Conservation (phyloP, 176 grass and related monocot genomes). For the Phoenix dactylifera region DNA sequence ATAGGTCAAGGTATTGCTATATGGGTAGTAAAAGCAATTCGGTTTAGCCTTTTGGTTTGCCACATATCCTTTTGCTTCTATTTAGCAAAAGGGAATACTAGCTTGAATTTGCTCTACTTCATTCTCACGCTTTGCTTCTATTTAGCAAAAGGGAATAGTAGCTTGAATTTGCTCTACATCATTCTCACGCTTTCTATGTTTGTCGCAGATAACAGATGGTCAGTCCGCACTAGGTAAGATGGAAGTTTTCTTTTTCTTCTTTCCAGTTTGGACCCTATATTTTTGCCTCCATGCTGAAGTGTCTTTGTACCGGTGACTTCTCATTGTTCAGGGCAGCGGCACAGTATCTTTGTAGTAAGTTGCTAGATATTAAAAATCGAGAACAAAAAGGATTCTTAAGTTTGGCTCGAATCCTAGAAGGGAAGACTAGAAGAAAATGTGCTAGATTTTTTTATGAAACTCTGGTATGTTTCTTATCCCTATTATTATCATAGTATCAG, state of each 20-base stretch:
- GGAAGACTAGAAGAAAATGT: slow-evolving; percentile 45
- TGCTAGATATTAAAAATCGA: slow-evolving; percentile 28
- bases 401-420: slow-evolving; percentile 42
- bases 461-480: slow-evolving; percentile 37
- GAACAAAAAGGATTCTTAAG: slow-evolving; percentile 28
- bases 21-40: not conserved
- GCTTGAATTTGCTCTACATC: not conserved
- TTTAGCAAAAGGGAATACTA: not conserved
- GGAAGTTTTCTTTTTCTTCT: slow-evolving; percentile 7
- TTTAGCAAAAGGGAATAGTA: not conserved
- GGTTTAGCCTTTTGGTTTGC: no score
- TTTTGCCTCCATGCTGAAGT: not conserved
- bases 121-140: not conserved
- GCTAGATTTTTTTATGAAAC: slow-evolving; percentile 89
- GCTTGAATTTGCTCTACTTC: not conserved
- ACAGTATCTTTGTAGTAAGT: slow-evolving; percentile 29
- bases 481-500: not conserved
- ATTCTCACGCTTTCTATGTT: slow-evolving; percentile 22
- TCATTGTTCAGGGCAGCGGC: slow-evolving; percentile 52
- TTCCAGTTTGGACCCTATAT: not conserved
- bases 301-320: slow-evolving; percentile 5
- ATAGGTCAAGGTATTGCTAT: slow-evolving; percentile 37
- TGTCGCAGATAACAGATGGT: slow-evolving; percentile 47
- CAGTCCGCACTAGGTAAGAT: slow-evolving; percentile 52
- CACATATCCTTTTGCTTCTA: not conserved